Evolutionary conservation across 75 land plant species (phyloP), one percentile per base, ranked within the genome.

Genomic region (Chamaecyparis obtusa): DNA sequence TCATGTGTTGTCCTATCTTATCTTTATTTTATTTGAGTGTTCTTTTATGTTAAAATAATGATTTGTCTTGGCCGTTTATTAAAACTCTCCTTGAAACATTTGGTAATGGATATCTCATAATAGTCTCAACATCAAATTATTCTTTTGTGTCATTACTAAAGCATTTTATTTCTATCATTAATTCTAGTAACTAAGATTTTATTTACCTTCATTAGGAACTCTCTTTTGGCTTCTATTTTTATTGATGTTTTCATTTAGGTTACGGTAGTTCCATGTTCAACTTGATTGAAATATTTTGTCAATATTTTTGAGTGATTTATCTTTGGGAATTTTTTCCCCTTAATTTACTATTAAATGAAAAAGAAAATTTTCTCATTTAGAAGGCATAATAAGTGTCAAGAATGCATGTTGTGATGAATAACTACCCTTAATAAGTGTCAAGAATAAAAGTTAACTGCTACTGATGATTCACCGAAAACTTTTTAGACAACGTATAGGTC

Each of bases 61-160:
- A 2, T 17, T 10, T 0, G 9, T 86, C 33, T 57, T 32, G 39
- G 55, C 89, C 94, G 97, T 97, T 98, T 16, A 91, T 87, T 16
- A 98, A 95, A 86, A 99, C 99, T 78, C 92, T 98, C 39, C 87
- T 96, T 56, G 99, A 98, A 88, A 98, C 99, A 35, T 94, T 97
- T 1, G 92, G 99, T 85, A 90, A 89, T 48, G 99, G 99, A 11
- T 98, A 98, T 87, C 95, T 98, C 81, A 94, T 99, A 48, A 99
- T 97, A 32, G 35, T 95, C 37, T 98, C 99, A 83, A 99, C 99
- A 55, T 98, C 99, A 55, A 94, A 94, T 72, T 98, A 98, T 86
- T 98, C 99, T 21, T 96, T 91, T 88, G 91, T 98, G 85, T 96
- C 99, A 43, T 84, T 98, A 35, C 92, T 98, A 72, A 94, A 95